Evolutionary conservation across 257 asterid species (phyloP).

Genomic region (Gynochthodes officinalis): DNA sequence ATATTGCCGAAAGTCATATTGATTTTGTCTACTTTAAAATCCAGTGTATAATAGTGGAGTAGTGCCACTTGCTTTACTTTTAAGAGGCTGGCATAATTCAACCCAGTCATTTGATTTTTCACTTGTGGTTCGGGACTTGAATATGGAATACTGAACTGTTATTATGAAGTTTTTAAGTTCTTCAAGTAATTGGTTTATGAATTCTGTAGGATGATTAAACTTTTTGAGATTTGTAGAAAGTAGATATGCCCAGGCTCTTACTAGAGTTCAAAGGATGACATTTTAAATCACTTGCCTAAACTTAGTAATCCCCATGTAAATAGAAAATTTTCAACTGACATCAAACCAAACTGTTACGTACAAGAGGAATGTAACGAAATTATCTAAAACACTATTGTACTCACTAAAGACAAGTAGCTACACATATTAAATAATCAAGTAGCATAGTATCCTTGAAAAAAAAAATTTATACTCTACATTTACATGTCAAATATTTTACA

Average conservation of each 20-base stretch:
- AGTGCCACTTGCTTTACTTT: background rate
- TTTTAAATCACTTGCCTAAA: too few relatives aligned
- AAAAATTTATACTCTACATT: too few relatives aligned
- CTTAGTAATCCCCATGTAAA: too few relatives aligned
- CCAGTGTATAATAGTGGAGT: background rate
- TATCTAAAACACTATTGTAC: background rate
- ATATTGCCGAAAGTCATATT: background rate
- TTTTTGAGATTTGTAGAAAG: background rate
- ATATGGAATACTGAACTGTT: background rate
- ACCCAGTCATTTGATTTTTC: background rate
- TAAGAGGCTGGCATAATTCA: background rate
- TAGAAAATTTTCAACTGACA: background rate
- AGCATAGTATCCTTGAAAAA: background rate
- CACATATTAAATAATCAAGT: background rate
- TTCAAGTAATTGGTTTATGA: background rate
- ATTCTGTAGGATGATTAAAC: background rate
- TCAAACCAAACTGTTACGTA: background rate
- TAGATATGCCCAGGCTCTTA: background rate
- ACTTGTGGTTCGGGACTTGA: background rate
- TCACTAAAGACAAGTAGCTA: background rate
- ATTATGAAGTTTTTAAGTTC: background rate
- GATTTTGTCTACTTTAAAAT: background rate
- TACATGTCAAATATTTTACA: too few relatives aligned
- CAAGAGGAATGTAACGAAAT: too few relatives aligned
- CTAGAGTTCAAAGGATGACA: background rate